phyloP scores from a whole-genome alignment of 768 basidiomycete species.

The Boletus rubescentipes region DNA sequence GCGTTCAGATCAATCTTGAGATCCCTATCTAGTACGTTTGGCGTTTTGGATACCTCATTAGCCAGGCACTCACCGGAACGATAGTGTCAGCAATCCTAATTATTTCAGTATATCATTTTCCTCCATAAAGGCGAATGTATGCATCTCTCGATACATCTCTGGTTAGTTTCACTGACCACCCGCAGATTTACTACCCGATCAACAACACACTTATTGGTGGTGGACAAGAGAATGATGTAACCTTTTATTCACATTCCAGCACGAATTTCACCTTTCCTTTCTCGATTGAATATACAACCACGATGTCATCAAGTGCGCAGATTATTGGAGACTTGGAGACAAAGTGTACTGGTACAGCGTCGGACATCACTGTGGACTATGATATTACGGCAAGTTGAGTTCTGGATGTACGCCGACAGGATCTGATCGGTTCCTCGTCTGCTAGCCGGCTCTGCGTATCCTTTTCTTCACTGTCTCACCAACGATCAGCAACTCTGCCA shows the following conservation, averaged over 20 bases:
- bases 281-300: constrained; percentile 56
- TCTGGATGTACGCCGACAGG: neutral
- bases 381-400: constrained; percentile 52
- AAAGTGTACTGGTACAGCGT: constrained; percentile 56
- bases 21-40: constrained; percentile 63
- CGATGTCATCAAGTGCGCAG: constrained; percentile 47
- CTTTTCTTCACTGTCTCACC: constrained; percentile 68
- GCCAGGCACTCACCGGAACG: constrained; percentile 5
- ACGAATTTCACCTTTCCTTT: constrained; percentile 80
- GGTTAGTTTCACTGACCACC: constrained; percentile 1
- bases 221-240: constrained; percentile 48
- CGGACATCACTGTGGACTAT: constrained; percentile 59
- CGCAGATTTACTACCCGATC: constrained; percentile 73
- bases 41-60: neutral
- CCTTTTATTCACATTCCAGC: constrained; percentile 49
- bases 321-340: constrained; percentile 62
- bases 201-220: constrained; percentile 66
- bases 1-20: constrained; percentile 57
- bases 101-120: constrained; percentile 70
- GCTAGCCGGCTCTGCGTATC: constrained; percentile 62
- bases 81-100: constrained; percentile 79
- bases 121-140: constrained; percentile 61
- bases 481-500: constrained; percentile 57
- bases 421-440: constrained; percentile 8
- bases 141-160: constrained; percentile 5